These are phyloP conservation scores for Mollisia scopiformis DNA, from an alignment of 2,329 filamentous ascomycete genomes.

Conservation along the genomic window DNA sequence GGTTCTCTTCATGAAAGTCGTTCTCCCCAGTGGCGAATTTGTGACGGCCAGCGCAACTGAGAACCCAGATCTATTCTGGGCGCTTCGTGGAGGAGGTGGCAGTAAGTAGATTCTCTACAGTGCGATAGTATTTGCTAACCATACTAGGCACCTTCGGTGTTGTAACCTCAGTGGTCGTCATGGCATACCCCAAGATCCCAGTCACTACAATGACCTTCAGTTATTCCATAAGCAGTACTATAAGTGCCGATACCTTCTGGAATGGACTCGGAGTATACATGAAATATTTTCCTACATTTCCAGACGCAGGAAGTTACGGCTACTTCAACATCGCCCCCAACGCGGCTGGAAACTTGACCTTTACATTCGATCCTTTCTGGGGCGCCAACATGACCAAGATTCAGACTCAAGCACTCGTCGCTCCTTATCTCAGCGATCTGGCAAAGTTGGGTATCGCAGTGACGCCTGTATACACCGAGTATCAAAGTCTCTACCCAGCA, in stretches of 20 bases:
- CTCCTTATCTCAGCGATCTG: slow-evolving; percentile 44
- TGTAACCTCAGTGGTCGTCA: slow-evolving; percentile 60
- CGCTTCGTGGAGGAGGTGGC: slow-evolving; percentile 30
- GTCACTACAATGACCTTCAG: slow-evolving; percentile 45
- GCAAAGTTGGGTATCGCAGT: slow-evolving; percentile 19
- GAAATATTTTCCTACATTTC: slow-evolving; percentile 44
- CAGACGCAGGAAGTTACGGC: slow-evolving; percentile 35
- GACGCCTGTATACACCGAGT: slow-evolving; percentile 35
- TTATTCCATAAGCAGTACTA: slow-evolving; percentile 48
- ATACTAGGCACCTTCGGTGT: slow-evolving; percentile 58
- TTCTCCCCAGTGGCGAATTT: slow-evolving; percentile 26
- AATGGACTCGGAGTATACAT: slow-evolving; percentile 55
- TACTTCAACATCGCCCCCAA: slow-evolving; percentile 39
- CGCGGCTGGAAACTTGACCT: slow-evolving; percentile 32
- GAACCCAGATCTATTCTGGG: slow-evolving; percentile 31
- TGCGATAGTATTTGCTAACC: background rate
- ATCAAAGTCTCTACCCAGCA: slow-evolving; percentile 27
- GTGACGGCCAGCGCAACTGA: slow-evolving; percentile 22
- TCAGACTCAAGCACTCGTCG: slow-evolving; percentile 34
- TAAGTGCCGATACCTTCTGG: slow-evolving; percentile 51
- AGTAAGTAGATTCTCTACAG: slow-evolving; percentile 9
- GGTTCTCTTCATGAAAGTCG: slow-evolving; percentile 27
- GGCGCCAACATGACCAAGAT: slow-evolving; percentile 36
- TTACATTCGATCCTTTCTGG: slow-evolving; percentile 37
- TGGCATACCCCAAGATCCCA: slow-evolving; percentile 45